These are phyloP conservation scores for Thraustochytrium sp. DNA, from an alignment of 352 stramenopile species.

Conservation along the genomic window DNA sequence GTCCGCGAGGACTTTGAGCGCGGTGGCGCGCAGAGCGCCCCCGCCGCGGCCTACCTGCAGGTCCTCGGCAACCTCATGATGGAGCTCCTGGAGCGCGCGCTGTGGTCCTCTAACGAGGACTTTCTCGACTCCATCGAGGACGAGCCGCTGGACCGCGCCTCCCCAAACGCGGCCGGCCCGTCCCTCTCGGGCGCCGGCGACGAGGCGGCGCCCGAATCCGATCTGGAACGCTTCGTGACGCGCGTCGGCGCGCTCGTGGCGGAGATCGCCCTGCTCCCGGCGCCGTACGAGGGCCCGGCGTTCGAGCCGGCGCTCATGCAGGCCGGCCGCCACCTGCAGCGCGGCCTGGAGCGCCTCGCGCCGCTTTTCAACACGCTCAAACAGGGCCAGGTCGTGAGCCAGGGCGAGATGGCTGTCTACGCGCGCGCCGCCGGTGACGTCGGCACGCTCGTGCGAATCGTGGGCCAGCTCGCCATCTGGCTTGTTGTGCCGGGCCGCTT, in stretches of 20 bases:
- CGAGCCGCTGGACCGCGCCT: background rate
- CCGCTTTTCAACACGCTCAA: background rate
- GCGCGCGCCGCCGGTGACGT: background rate
- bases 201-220: background rate
- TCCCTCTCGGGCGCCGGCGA: background rate
- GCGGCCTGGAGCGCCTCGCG: background rate
- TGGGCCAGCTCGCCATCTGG: background rate
- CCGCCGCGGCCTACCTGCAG: background rate
- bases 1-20: background rate
- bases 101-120: constrained; percentile 12
- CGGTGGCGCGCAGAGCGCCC: background rate
- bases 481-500: background rate
- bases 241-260: background rate
- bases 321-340: background rate
- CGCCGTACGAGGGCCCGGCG: background rate
- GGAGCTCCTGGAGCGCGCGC: background rate
- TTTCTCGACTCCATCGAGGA: background rate
- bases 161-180: background rate
- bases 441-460: background rate
- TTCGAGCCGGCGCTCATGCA: background rate
- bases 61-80: constrained; percentile 10
- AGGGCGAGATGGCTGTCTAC: background rate
- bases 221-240: background rate
- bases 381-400: background rate
- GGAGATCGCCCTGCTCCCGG: background rate